phyloP scores from a whole-genome alignment of 2,329 filamentous ascomycete genomes.

The Nothophaeocryptopus gaeumannii region DNA sequence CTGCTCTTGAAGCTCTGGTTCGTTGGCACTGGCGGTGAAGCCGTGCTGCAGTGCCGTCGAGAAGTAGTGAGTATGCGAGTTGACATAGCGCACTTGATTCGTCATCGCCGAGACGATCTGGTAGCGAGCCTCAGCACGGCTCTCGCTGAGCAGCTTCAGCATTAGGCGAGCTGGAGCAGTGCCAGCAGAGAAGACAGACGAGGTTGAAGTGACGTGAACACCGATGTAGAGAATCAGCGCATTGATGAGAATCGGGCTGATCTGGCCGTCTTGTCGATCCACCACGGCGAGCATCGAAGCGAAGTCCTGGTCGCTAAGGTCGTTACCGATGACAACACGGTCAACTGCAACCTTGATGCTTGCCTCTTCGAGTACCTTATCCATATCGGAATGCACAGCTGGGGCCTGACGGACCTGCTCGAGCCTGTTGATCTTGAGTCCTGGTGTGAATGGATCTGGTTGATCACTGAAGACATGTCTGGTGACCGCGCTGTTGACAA shows the following conservation, averaged over 20 bases:
- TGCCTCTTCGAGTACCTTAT: constrained; percentile 48
- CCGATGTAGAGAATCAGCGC: constrained; percentile 82
- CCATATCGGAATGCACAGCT: constrained; percentile 61
- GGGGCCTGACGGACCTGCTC: constrained; percentile 71
- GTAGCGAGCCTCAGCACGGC: constrained; percentile 76
- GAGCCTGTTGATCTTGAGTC: constrained; percentile 71
- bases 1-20: constrained; percentile 78
- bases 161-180: constrained; percentile 70
- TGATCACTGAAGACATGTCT: constrained; percentile 64
- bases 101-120: constrained; percentile 79
- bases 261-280: constrained; percentile 47
- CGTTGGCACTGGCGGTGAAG: constrained; percentile 58
- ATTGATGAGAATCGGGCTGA: constrained; percentile 63
- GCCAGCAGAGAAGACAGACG: constrained; percentile 61
- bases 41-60: constrained; percentile 79
- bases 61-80: constrained; percentile 89
- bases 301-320: constrained; percentile 67
- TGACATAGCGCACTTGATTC: constrained; percentile 89
- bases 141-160: constrained; percentile 70
- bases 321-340: constrained; percentile 40
- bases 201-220: constrained; percentile 63
- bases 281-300: constrained; percentile 74
- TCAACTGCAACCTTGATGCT: constrained; percentile 57
- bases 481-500: constrained; percentile 79
- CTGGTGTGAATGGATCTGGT: constrained; percentile 68